Base-by-base conservation (phyloP, 2,329 filamentous ascomycete species). In the Penicillium verrucosum region DNA sequence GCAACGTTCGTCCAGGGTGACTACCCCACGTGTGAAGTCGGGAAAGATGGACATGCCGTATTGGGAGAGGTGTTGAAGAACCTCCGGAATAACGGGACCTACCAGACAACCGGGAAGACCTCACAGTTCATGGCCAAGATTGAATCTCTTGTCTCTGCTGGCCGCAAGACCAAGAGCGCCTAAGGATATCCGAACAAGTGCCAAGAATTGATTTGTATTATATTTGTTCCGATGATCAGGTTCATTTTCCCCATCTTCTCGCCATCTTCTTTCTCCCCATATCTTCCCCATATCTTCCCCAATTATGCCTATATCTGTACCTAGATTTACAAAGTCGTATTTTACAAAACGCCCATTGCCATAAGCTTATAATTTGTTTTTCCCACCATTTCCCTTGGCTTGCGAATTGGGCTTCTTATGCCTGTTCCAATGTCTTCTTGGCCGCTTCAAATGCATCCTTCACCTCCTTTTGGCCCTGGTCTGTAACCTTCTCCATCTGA, bases 401-500 rank as follows among this genome's bases (percentile, higher is more conserved):
- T 32, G 29, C 29, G 43, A 44, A 23, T 54, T n/a, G 38, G 16
- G 18, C 14, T 14, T 30, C 34, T 68, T 44, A 72, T 57, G 57
- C 63, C 58, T 72, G 67, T 59, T 77, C 73, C 56, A 77, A 62
- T 1, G 64, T 66, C 66, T 72, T 77, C 61, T 65, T 75, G 27
- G 73, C 75, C 9, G 61, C 67, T 43, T 79, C 77, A 60, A 77
- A 78, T 8, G 78, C 60, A 58, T 76, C 75, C 65, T 77, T 79
- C 45, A 75, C 72, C 52, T 78, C 77, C 60, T 75, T 78, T 56
- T 77, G 76, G 14, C 76, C 78, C 65, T 75, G 78, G 45, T 77
- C 75, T 21, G 74, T 72, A 43, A 76, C 57, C 59, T 77, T 79
- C 62, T 80, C 78, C 78, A 80, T 79, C 59, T 75, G 70, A 58